Percentiles rank a stretch among this genome's conserved stretches.
Evolutionary conservation across 163 green algal species (phyloP).

Genomic region (Prototheca wickerhamii): DNA sequence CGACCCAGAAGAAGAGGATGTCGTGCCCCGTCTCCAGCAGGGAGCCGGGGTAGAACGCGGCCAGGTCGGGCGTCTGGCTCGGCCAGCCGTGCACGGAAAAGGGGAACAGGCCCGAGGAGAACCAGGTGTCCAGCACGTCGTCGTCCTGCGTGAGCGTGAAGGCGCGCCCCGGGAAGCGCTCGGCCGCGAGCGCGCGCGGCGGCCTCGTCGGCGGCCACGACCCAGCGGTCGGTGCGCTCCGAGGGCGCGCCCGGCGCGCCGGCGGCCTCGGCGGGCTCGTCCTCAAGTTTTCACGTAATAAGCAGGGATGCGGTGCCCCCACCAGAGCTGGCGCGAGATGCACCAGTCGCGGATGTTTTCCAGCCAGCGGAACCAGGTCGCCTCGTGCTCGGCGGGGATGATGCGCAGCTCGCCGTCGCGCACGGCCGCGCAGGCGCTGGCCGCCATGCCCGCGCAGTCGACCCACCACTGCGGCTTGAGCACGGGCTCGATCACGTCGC

Average conservation of each 20-base stretch:
- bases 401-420: conserved; percentile 74
- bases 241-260: conserved; percentile 51
- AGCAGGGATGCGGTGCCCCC: conserved; percentile 96
- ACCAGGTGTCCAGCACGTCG: conserved; percentile 99
- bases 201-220: conserved; percentile 63
- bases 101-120: conserved; percentile 94
- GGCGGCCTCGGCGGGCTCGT: conserved; percentile 31
- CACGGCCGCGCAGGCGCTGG: conserved; percentile 60
- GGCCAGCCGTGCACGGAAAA: conserved; percentile 94
- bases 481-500: conserved; percentile 96
- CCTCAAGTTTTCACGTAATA: conserved; percentile 83
- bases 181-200: conserved; percentile 52
- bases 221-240: conserved; percentile 76
- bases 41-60: conserved; percentile 80
- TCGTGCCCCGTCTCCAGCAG: conserved; percentile 97
- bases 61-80: conserved; percentile 68
- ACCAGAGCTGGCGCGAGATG: conserved; percentile 97
- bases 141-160: conserved; percentile 83
- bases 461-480: conserved; percentile 93
- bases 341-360: conserved; percentile 99
- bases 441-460: conserved; percentile 79
- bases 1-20: conserved; percentile 99
- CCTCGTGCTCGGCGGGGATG: conserved; percentile 65
- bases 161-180: conserved; percentile 52
- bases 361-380: conserved; percentile 82